Percentiles rank a stretch among this genome's conserved stretches.
These are phyloP conservation scores for Penicillium sumatraense DNA, from an alignment of 2,329 filamentous ascomycete genomes.

Conservation along the genomic window DNA sequence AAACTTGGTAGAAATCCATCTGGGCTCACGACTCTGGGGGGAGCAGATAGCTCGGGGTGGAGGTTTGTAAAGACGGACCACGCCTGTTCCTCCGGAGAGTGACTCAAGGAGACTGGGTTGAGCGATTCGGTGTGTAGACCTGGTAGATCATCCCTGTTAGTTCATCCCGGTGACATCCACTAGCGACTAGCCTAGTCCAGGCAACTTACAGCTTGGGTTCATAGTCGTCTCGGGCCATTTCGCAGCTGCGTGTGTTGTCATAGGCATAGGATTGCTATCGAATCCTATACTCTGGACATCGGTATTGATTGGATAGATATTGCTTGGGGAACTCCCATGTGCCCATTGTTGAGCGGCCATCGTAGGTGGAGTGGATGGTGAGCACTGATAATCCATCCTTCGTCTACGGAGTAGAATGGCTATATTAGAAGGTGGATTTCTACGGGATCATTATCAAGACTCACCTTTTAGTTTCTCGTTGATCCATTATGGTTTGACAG, in stretches of 20 bases:
- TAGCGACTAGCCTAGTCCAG: background rate
- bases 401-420: background rate
- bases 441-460: background rate
- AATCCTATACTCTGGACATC: background rate
- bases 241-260: background rate
- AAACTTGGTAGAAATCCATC: constrained; percentile 14
- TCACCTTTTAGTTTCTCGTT: background rate
- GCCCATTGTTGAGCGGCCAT: background rate
- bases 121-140: background rate
- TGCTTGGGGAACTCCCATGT: background rate
- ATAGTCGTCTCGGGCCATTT: background rate
- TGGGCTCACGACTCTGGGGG: background rate
- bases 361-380: background rate
- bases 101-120: background rate
- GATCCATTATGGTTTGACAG: background rate
- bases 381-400: background rate
- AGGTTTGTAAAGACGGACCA: constrained; percentile 21
- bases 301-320: background rate
- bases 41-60: background rate
- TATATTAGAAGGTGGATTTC: background rate
- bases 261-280: background rate
- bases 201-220: background rate
- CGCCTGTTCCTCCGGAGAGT: background rate
- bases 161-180: no score
- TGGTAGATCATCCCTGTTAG: no score